Conservation (phyloP, 139 green algal species). For the Deuterostichococcus epilithicus region DNA sequence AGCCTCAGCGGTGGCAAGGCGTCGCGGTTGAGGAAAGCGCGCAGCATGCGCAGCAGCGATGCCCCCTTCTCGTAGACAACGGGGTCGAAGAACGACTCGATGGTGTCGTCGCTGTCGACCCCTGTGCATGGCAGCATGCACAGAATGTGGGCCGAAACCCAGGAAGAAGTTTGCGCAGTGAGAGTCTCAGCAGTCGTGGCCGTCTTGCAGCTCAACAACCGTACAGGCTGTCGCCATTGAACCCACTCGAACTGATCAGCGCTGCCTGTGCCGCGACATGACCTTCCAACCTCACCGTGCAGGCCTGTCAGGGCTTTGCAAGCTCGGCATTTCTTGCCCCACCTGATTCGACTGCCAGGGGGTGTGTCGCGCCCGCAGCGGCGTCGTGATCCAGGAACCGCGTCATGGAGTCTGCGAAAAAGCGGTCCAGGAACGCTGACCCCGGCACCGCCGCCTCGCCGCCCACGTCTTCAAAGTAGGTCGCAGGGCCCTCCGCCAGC, state of each 20-base stretch:
- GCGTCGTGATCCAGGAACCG: slow-evolving; percentile 38
- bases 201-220: too few relatives aligned
- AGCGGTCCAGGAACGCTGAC: slow-evolving; percentile 34
- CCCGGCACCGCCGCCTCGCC: slow-evolving; percentile 35
- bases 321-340: neutral
- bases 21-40: slow-evolving; percentile 57
- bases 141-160: neutral
- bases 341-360: slow-evolving; percentile 18
- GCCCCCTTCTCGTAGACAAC: slow-evolving; percentile 79
- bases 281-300: too few relatives aligned
- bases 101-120: slow-evolving; percentile 25
- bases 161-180: neutral
- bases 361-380: slow-evolving; percentile 24
- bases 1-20: neutral
- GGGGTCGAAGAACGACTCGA: slow-evolving; percentile 61
- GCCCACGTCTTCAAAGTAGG: slow-evolving; percentile 75
- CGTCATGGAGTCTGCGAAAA: slow-evolving; percentile 22
- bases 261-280: too few relatives aligned
- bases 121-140: slow-evolving; percentile 1
- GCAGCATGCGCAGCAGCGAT: slow-evolving; percentile 85
- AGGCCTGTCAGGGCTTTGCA: too few relatives aligned
- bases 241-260: too few relatives aligned
- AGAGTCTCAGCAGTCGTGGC: slow-evolving; percentile 20
- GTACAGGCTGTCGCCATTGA: too few relatives aligned
- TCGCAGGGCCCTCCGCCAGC: slow-evolving; percentile 89